These are phyloP conservation scores for Apiotrichum siamense DNA, from an alignment of 1,284 basidiomycete genomes.

Conservation along the genomic window DNA sequence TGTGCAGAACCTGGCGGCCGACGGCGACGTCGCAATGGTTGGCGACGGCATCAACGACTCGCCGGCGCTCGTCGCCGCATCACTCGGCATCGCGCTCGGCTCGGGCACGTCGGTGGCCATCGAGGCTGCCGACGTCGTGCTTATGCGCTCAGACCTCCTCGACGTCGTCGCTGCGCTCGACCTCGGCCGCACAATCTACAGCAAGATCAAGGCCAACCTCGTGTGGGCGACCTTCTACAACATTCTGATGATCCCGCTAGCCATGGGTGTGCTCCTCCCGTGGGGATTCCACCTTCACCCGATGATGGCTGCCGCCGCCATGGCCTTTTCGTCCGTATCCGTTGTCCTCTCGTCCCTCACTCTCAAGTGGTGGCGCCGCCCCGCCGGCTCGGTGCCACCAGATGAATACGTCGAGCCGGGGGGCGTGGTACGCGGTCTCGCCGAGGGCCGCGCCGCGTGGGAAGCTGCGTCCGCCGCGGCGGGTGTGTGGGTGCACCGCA, in stretches of 20 bases:
- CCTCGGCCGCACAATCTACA: conserved; percentile 81
- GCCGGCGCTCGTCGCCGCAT: conserved; percentile 88
- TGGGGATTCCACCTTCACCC: conserved; percentile 90
- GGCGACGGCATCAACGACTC: conserved; percentile 99
- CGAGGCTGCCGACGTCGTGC: conserved; percentile 94
- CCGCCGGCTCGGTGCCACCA: conserved; percentile 62
- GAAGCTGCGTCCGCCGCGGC: conserved; percentile 1
- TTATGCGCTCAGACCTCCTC: conserved; percentile 91
- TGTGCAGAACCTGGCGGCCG: conserved; percentile 61
- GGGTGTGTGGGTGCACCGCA: conserved; percentile 1
- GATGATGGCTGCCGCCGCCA: conserved; percentile 95
- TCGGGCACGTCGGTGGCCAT: conserved; percentile 95
- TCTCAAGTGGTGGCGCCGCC: conserved; percentile 78
- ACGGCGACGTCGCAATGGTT: conserved; percentile 83
- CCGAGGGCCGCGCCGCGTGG: conserved; percentile 16
- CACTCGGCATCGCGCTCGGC: conserved; percentile 91
- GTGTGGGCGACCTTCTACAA: conserved; percentile 94
- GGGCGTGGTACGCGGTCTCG: conserved; percentile 32
- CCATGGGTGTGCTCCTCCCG: conserved; percentile 94
- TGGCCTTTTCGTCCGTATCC: conserved; percentile 95
- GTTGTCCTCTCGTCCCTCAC: conserved; percentile 87
- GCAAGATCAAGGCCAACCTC: conserved; percentile 76
- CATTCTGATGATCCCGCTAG: conserved; percentile 89
- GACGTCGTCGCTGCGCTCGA: conserved; percentile 95
- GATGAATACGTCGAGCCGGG: conserved; percentile 50